Evolutionary conservation across 2,329 filamentous ascomycete species (phyloP).

Genomic region (Alternaria atra): DNA sequence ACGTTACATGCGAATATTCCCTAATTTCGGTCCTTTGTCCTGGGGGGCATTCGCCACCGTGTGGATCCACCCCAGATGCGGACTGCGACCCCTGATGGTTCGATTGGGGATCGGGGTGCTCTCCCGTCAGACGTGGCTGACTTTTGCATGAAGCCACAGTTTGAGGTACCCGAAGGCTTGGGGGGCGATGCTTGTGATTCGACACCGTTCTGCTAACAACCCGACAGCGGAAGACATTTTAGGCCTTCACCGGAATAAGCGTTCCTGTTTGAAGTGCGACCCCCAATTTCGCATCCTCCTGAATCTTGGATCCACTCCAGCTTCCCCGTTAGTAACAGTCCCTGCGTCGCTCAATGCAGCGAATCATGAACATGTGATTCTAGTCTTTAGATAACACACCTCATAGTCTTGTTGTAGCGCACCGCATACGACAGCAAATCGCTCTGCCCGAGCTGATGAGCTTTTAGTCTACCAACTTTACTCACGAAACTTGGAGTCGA

Average conservation of each 20-base stretch:
- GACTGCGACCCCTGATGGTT: conserved; percentile 1
- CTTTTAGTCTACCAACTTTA: neutral
- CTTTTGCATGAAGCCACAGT: conserved; percentile 32
- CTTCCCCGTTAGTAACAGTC: conserved; percentile 11
- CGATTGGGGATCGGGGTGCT: conserved; percentile 9
- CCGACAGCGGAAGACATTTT: conserved; percentile 18
- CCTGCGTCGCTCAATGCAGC: conserved; percentile 1
- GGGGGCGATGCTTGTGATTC: conserved; percentile 22
- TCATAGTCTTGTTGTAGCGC: too few relatives aligned
- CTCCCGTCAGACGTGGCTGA: conserved; percentile 26
- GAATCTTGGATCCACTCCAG: conserved; percentile 7
- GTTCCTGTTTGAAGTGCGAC: conserved; percentile 8
- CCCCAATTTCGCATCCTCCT: conserved; percentile 7
- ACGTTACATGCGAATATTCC: conserved; percentile 21
- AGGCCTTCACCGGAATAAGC: conserved; percentile 17
- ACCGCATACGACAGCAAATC: neutral
- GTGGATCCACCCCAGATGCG: conserved; percentile 10
- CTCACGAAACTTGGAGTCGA: neutral
- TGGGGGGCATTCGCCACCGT: conserved; percentile 7
- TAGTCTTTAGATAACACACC: too few relatives aligned
- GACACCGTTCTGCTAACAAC: conserved; percentile 18
- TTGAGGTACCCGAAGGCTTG: conserved; percentile 16
- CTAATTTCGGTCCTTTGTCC: conserved; percentile 23
- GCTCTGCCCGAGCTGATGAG: neutral
- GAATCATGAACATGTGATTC: conserved; percentile 20